A percentile compares a stretch with the other conserved stretches of the same genome.
These are phyloP conservation scores for Schrenkiella parvula DNA, from an alignment of 345 rosid genomes.

Conservation along the genomic window DNA sequence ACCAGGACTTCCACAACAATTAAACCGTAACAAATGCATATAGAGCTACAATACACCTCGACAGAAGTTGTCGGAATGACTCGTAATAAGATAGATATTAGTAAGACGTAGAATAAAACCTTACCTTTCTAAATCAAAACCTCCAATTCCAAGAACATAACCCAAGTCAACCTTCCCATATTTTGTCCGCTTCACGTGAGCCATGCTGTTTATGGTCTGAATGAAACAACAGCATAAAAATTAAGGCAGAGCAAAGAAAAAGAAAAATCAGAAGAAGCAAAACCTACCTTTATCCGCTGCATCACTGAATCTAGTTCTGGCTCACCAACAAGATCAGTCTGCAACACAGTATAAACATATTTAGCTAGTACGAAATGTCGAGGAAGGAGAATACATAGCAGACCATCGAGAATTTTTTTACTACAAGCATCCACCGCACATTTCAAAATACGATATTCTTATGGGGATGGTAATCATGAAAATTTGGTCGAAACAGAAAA, in stretches of 20 bases:
- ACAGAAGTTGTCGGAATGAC: background rate
- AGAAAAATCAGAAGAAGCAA: background rate
- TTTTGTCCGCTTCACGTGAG: conserved; percentile 65
- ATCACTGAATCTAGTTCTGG: conserved; percentile 56
- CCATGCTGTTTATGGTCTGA: conserved; percentile 78
- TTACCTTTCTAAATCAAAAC: conserved; percentile 93
- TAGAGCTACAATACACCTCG: conserved; percentile 1
- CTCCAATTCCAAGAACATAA: conserved; percentile 96
- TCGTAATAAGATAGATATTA: conserved; percentile 1
- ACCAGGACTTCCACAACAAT: background rate
- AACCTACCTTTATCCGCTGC: conserved; percentile 63
- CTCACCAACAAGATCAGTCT: conserved; percentile 89
- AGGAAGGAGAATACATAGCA: background rate
- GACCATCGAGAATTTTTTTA: background rate
- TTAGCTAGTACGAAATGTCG: background rate
- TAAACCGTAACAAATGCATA: background rate
- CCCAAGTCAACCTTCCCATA: conserved; percentile 94
- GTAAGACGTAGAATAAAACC: background rate
- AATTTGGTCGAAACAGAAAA: background rate
- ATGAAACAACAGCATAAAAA: background rate
- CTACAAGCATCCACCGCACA: background rate
- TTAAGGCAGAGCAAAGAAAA: background rate
- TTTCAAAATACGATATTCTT: background rate
- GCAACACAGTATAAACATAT: conserved; percentile 6
- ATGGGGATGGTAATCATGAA: background rate